phyloP scores from a whole-genome alignment of 2,329 filamentous ascomycete species.

The Xylariales sp. region DNA sequence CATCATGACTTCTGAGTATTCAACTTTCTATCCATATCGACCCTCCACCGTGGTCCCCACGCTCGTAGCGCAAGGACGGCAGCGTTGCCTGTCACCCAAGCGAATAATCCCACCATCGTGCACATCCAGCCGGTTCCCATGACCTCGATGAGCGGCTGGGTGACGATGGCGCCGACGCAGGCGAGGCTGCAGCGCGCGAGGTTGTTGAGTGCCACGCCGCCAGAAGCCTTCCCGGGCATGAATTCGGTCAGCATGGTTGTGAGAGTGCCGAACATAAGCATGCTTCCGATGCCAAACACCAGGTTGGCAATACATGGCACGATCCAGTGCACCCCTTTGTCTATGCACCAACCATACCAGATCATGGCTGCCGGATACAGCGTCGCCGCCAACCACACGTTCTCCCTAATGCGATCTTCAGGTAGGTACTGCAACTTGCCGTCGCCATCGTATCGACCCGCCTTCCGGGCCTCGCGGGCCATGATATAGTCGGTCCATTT shows the following conservation, averaged over 20 bases:
- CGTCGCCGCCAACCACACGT: conserved; percentile 70
- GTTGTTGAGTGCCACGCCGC: conserved; percentile 77
- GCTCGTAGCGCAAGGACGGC: conserved; percentile 58
- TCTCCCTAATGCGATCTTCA: conserved; percentile 79
- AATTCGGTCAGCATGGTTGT: conserved; percentile 87
- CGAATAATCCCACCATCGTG: conserved; percentile 50
- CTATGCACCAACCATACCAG: conserved; percentile 72
- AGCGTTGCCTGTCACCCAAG: conserved; percentile 50
- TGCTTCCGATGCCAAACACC: conserved; percentile 71
- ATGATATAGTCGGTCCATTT: conserved; percentile 79
- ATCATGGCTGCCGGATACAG: conserved; percentile 68
- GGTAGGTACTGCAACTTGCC: conserved; percentile 66
- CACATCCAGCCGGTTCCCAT: conserved; percentile 77
- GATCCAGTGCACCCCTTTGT: conserved; percentile 61
- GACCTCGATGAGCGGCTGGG: conserved; percentile 64
- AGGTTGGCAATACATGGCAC: conserved; percentile 63
- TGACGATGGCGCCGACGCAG: conserved; percentile 65
- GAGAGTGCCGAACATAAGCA: conserved; percentile 70
- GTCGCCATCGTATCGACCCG: conserved; percentile 61
- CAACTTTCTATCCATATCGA: conserved; percentile 47
- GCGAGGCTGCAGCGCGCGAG: conserved; percentile 75
- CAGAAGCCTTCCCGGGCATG: conserved; percentile 65
- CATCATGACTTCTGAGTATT: no score
- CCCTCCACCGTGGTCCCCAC: conserved; percentile 60
- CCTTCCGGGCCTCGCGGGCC: conserved; percentile 68